Conservation (phyloP, 2,329 filamentous ascomycete species). For the Talaromyces sp. region DNA sequence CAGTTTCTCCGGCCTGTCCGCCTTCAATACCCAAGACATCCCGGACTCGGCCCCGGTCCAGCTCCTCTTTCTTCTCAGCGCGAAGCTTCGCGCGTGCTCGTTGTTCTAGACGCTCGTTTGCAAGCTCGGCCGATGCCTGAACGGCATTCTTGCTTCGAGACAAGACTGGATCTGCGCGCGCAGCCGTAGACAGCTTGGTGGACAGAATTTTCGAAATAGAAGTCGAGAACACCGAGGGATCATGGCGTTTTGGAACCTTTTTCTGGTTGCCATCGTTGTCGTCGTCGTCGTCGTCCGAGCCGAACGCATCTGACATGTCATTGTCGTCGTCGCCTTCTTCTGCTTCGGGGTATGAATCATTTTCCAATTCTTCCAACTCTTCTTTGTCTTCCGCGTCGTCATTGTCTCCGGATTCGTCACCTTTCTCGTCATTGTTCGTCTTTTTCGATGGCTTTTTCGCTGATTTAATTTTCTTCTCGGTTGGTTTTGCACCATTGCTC, state of each 20-base stretch:
- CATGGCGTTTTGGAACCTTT: slow-evolving; percentile 68
- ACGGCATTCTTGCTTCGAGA: slow-evolving; percentile 73
- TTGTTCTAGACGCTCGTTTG: slow-evolving; percentile 73
- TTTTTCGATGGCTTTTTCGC: slow-evolving; percentile 8
- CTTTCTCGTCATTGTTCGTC: slow-evolving; percentile 23
- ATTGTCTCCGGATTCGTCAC: slow-evolving; percentile 37
- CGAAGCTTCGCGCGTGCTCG: slow-evolving; percentile 76
- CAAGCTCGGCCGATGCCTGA: slow-evolving; percentile 65
- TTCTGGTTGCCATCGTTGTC: slow-evolving; percentile 36
- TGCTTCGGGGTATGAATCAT: slow-evolving; percentile 14
- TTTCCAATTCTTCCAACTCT: slow-evolving; percentile 12
- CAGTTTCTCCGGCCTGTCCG: slow-evolving; percentile 48
- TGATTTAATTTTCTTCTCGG: slow-evolving; percentile 5
- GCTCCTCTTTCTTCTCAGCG: slow-evolving; percentile 70
- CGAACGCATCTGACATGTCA: slow-evolving; percentile 34
- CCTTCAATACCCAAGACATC: slow-evolving; percentile 70
- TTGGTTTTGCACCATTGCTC: background rate
- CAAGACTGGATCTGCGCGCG: slow-evolving; percentile 85
- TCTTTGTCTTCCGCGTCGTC: slow-evolving; percentile 29
- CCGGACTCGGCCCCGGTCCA: slow-evolving; percentile 82
- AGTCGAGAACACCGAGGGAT: slow-evolving; percentile 84
- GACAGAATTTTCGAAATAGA: slow-evolving; percentile 90
- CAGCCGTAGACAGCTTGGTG: slow-evolving; percentile 77
- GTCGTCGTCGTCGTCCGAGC: slow-evolving; percentile 20
- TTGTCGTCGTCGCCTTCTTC: slow-evolving; percentile 30